These are phyloP conservation scores for Oxyria digyna DNA, from an alignment of 148 eudicot species.

Conservation along the genomic window DNA sequence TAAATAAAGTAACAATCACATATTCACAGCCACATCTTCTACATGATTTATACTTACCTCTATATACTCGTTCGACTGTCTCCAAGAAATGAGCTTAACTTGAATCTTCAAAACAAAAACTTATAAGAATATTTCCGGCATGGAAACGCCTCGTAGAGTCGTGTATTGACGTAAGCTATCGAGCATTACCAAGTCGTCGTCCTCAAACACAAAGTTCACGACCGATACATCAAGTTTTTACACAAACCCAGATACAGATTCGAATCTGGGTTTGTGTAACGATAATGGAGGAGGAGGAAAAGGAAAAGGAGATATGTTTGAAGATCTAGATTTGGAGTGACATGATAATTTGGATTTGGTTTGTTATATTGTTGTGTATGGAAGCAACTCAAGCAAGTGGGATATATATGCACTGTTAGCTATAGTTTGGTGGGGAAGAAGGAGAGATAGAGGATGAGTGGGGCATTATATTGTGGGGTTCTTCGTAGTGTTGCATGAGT, in stretches of 20 bases:
- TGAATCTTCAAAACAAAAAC: no score
- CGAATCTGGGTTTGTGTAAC: neutral
- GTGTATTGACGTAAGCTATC: neutral
- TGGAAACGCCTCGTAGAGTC: neutral
- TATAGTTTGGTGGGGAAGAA: no score
- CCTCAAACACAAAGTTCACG: neutral
- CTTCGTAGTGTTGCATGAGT: neutral
- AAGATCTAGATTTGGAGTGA: neutral
- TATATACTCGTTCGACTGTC: no score
- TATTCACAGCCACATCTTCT: no score
- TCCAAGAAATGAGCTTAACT: no score
- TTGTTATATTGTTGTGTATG: neutral
- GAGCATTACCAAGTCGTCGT: neutral
- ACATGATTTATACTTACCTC: no score
- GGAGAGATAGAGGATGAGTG: no score
- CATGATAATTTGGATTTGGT: neutral
- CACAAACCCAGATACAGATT: neutral
- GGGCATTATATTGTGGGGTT: no score
- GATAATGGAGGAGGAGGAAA: neutral
- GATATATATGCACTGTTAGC: conserved; percentile 1
- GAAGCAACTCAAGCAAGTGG: conserved; percentile 1
- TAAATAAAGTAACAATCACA: no score
- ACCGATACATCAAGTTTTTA: neutral
- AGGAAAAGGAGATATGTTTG: neutral
- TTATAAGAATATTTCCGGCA: neutral